Evolutionary conservation across 306 rosid species (phyloP).

Genomic region (Phaseolus lunatus): DNA sequence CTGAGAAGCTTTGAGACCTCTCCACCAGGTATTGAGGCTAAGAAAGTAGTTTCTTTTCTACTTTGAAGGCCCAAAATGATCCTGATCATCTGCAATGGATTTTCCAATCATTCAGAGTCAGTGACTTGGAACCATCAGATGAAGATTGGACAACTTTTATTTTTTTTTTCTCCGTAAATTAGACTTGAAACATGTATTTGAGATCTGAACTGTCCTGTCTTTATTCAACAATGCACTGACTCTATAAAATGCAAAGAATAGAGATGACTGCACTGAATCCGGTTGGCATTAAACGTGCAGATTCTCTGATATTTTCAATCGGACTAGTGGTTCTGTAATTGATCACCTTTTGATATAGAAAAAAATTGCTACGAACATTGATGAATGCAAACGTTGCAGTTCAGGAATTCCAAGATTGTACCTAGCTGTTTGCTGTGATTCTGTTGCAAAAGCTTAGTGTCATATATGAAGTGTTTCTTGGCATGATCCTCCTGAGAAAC

Average conservation of each 20-base stretch:
- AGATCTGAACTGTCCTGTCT: background rate
- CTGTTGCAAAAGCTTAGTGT: background rate
- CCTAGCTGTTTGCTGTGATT: background rate
- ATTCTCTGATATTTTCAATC: constrained; percentile 1
- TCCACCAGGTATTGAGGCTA: background rate
- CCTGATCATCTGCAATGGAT: background rate
- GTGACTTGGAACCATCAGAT: background rate
- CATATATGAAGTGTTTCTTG: background rate
- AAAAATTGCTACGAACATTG: background rate
- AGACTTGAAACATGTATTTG: background rate
- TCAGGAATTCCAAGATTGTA: background rate
- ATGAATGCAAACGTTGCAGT: constrained; percentile 24
- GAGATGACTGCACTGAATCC: background rate
- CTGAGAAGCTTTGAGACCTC: constrained; percentile 41
- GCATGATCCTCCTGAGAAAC: constrained; percentile 6
- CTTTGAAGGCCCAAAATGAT: background rate
- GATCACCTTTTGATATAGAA: background rate
- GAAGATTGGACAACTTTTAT: background rate
- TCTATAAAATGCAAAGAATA: background rate
- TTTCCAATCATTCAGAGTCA: background rate
- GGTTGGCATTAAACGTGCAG: background rate
- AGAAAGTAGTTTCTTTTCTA: background rate
- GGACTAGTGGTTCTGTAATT: background rate
- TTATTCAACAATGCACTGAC: background rate
- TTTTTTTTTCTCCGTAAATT: background rate